Evolutionary conservation across 257 asterid genomes (phyloP).

Genomic region (Solanum clarkiae): DNA sequence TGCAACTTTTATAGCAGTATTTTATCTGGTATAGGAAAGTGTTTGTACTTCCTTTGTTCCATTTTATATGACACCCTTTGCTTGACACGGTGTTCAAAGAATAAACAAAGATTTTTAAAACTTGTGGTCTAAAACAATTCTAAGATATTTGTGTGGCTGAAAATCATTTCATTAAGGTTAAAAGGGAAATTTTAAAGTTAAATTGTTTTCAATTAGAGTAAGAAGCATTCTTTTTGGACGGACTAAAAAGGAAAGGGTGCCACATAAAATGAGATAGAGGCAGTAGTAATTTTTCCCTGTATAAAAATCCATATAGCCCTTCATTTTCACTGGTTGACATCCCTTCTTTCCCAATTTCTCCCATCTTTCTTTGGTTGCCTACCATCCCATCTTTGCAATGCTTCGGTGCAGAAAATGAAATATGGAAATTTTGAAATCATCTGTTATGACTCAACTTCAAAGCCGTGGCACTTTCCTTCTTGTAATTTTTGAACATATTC

Average conservation of each 20-base stretch:
- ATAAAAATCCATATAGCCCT: neutral
- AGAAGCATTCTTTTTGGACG: no score
- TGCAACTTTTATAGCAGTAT: neutral
- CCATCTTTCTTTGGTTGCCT: neutral
- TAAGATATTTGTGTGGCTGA: no score
- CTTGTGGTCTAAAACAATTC: no score
- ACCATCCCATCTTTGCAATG: neutral
- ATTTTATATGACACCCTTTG: no score
- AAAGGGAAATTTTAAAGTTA: no score
- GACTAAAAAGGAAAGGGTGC: no score
- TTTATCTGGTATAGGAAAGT: neutral
- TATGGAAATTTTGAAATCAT: neutral
- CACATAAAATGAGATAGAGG: no score
- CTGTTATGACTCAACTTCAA: neutral
- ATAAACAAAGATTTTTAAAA: no score
- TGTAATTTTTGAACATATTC: neutral
- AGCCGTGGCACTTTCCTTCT: neutral
- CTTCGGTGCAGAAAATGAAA: neutral
- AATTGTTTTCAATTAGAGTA: no score
- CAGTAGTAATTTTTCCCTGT: neutral
- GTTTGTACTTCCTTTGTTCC: no score
- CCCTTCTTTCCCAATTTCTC: neutral
- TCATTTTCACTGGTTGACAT: neutral
- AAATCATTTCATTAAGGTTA: no score
- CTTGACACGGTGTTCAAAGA: no score